Evolutionary conservation across 768 basidiomycete species (phyloP).

Genomic region (Trametes sanguinea): DNA sequence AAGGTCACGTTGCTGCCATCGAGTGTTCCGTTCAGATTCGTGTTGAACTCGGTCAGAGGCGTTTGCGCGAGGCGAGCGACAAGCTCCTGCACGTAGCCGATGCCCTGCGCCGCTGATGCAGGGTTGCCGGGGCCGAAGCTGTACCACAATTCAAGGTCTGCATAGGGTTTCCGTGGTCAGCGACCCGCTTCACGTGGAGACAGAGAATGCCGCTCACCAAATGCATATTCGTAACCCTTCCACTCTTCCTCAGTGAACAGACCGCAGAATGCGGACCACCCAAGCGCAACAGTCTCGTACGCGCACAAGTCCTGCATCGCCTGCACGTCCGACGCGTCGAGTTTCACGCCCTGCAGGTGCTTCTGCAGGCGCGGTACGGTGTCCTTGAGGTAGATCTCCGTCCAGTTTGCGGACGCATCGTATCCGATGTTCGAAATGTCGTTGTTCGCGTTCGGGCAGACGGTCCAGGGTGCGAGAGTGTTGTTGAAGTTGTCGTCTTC

Average conservation of each 20-base stretch:
- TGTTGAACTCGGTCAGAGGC: conserved; percentile 40
- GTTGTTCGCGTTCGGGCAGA: conserved; percentile 36
- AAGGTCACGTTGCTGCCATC: conserved; percentile 41
- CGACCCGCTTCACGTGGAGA: neutral
- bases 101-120: conserved; percentile 39
- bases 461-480: conserved; percentile 46
- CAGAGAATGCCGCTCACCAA: conserved; percentile 26
- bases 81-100: conserved; percentile 47
- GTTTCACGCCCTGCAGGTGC: conserved; percentile 35
- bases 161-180: neutral
- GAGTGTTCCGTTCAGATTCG: conserved; percentile 49
- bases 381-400: conserved; percentile 40
- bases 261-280: conserved; percentile 50
- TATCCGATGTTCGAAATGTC: conserved; percentile 28
- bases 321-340: conserved; percentile 33
- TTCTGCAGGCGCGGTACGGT: conserved; percentile 39
- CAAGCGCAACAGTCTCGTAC: conserved; percentile 53
- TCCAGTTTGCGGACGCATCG: conserved; percentile 37
- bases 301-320: conserved; percentile 43
- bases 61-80: conserved; percentile 44
- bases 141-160: conserved; percentile 38
- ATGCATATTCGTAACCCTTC: conserved; percentile 49
- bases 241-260: conserved; percentile 56
- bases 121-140: conserved; percentile 46
- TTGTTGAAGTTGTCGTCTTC: conserved; percentile 48